Conservation (phyloP, 1,284 basidiomycete genomes). For the Jaminaea rosea region DNA sequence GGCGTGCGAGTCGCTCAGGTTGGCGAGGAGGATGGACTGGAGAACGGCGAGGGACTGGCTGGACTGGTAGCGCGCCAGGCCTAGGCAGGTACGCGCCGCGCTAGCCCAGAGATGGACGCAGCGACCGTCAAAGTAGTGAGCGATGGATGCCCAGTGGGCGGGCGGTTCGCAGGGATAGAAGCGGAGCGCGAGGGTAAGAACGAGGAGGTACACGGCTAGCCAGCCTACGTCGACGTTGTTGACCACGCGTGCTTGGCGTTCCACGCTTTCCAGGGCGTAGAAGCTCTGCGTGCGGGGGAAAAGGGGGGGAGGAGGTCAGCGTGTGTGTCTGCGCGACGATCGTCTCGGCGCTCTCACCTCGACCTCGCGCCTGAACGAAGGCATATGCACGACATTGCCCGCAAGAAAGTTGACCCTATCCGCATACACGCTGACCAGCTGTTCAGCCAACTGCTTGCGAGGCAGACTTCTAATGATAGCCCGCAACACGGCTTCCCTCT, state of each 20-base stretch:
- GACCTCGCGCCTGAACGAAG: constrained; percentile 12
- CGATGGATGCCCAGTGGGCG: constrained; percentile 17
- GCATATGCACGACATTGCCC: constrained; percentile 10
- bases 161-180: constrained; percentile 37
- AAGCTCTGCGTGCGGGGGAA: no score
- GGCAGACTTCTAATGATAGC: constrained; percentile 33
- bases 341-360: no score
- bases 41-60: constrained; percentile 31
- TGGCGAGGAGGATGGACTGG: constrained; percentile 25
- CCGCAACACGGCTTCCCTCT: constrained; percentile 39
- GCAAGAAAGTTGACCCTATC: constrained; percentile 7
- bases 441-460: constrained; percentile 21
- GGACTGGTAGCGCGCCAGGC: constrained; percentile 32
- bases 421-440: constrained; percentile 33
- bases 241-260: constrained; percentile 35
- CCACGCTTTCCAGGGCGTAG: constrained; percentile 27
- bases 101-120: constrained; percentile 34
- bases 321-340: no score
- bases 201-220: constrained; percentile 34
- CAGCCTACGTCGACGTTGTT: constrained; percentile 38
- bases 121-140: constrained; percentile 31
- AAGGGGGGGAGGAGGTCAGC: no score
- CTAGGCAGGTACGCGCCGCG: constrained; percentile 32
- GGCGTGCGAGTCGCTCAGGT: constrained; percentile 9
- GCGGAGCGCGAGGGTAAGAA: constrained; percentile 32